A percentile compares a stretch with the other conserved stretches of the same genome.
Conservation (phyloP, 108 stramenopile species). For the Cyclotella cryptica region DNA sequence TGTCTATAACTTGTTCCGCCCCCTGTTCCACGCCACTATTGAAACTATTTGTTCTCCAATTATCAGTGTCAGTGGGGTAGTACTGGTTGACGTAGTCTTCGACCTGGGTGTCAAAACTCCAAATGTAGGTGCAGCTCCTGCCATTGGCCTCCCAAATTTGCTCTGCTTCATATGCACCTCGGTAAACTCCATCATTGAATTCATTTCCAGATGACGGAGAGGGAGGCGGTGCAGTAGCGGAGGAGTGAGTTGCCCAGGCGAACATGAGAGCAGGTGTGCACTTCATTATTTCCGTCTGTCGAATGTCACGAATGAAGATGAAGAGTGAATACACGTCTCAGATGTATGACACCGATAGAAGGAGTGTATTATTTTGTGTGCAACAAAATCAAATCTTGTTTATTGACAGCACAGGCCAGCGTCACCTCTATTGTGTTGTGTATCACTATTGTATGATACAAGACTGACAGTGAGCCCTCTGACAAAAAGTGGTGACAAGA, state of each 20-base stretch:
- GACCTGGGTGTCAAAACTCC: not conserved
- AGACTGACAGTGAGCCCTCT: too few species aligned
- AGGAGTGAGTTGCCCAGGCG: not conserved
- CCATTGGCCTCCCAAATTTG: not conserved
- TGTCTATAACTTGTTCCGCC: not conserved
- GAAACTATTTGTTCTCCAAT: slow-evolving; percentile 4
- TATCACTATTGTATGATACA: too few species aligned
- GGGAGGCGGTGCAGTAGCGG: not conserved
- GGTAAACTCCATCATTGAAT: not conserved
- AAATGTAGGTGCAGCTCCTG: slow-evolving; percentile 10
- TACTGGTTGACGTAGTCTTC: not conserved
- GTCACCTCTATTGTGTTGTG: too few species aligned
- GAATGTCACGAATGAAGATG: too few species aligned
- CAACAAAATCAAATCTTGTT: too few species aligned
- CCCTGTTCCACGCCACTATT: not conserved
- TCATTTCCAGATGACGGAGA: not conserved
- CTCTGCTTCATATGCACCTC: not conserved
- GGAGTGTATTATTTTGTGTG: too few species aligned
- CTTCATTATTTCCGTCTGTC: too few species aligned
- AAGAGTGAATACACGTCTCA: too few species aligned
- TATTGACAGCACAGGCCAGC: too few species aligned
- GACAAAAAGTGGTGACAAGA: too few species aligned
- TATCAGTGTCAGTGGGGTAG: not conserved
- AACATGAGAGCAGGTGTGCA: too few species aligned
- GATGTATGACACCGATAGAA: too few species aligned